Base-by-base conservation (phyloP, 2,329 filamentous ascomycete genomes). In the Stachybotrys echinatus region DNA sequence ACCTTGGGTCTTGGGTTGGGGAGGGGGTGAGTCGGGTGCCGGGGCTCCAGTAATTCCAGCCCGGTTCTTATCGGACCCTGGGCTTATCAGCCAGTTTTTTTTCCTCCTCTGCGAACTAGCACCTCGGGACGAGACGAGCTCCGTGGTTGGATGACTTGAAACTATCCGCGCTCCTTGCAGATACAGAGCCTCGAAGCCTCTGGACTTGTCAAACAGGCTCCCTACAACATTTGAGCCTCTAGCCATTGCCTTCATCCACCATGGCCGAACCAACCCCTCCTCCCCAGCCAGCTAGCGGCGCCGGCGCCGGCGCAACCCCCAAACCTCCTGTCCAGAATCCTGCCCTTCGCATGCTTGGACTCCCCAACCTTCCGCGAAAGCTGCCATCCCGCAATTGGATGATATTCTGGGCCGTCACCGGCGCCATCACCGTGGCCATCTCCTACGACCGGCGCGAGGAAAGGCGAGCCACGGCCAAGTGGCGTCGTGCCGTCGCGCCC, bases 331-430 rank as follows among this genome's bases (percentile, higher is more conserved):
- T 65, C 74, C 79, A 57, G 66, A 92, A 92, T 70, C 87, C 85
- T 42, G 87, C 84, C 48, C 81, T 89, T 61, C 82, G 81, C 55
- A 88, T 89, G 79, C 83, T 94, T 73, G 92, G 92, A 50, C 75
- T 99, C 51, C 92, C 92, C 47, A 88, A 86, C 58, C 81, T 96
- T 53, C 87, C 88, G 52, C 80, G 85, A 59, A 90, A 84, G 69
- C 83, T 99, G 18, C 94, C 94, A 7, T 97, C 92, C 18, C 88
- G 94, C 54, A 97, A 97, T 68, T 99, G 94, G 94, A 83, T 94
- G 72, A 96, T 99, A 62, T 99, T 99, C 74, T 84, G 92, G 69
- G 77, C 87, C 44, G 68, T 97, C 49, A 86, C 87, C 12, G 85
- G 85, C 48, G 82, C 88, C 44, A 87, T 96, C 64, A 83, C 89